A percentile compares a stretch with the other conserved stretches of the same genome.
These are phyloP conservation scores for Neonectria sp. DNA, from an alignment of 2,329 filamentous ascomycete species.

Conservation along the genomic window DNA sequence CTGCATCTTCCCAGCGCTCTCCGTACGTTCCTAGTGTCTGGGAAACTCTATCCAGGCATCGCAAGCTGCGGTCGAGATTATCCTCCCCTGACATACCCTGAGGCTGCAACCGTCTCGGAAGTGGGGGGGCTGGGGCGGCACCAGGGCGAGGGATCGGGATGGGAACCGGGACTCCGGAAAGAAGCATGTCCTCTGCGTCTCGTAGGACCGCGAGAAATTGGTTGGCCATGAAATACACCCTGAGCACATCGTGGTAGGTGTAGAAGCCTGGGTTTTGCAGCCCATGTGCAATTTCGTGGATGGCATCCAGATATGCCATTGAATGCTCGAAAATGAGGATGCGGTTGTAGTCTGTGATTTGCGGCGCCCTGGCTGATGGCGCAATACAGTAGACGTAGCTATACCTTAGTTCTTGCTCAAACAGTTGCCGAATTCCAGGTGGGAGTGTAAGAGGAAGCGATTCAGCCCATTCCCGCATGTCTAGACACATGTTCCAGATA, in stretches of 20 bases:
- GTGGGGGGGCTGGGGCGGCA: slow-evolving; percentile 66
- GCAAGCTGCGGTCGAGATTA: slow-evolving; percentile 69
- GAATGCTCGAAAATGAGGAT: slow-evolving; percentile 89
- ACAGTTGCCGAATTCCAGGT: slow-evolving; percentile 78
- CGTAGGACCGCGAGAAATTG: slow-evolving; percentile 75
- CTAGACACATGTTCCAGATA: slow-evolving; percentile 81
- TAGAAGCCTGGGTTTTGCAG: slow-evolving; percentile 76
- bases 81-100: slow-evolving; percentile 58
- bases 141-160: slow-evolving; percentile 62
- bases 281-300: slow-evolving; percentile 77
- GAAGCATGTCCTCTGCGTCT: slow-evolving; percentile 69
- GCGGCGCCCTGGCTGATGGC: slow-evolving; percentile 81
- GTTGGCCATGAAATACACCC: slow-evolving; percentile 82
- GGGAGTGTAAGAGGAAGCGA: slow-evolving; percentile 78
- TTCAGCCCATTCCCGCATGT: slow-evolving; percentile 87
- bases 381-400: slow-evolving; percentile 92
- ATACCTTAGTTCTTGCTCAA: slow-evolving; percentile 91
- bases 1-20: slow-evolving; percentile 71
- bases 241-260: slow-evolving; percentile 89
- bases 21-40: slow-evolving; percentile 71
- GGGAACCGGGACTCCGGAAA: slow-evolving; percentile 64
- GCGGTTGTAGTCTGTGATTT: slow-evolving; percentile 82
- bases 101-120: slow-evolving; percentile 61
- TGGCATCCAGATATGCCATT: slow-evolving; percentile 83
- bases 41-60: slow-evolving; percentile 68